Percentiles rank a stretch among this genome's conserved stretches.
Conservation (phyloP, 2,329 filamentous ascomycete species). For the Exophiala sp. region DNA sequence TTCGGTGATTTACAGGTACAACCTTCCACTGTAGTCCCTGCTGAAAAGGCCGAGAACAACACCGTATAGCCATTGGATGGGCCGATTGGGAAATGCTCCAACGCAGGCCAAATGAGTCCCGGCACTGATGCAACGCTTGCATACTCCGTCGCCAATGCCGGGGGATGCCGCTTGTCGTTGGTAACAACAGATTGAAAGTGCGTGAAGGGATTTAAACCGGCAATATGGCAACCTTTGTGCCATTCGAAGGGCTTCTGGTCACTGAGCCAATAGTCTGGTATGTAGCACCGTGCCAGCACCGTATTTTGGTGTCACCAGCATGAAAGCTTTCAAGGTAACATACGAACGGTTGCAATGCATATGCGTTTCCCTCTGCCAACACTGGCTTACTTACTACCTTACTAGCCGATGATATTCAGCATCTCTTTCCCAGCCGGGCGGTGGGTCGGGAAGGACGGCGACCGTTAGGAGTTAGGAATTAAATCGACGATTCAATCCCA, state of each 20-base stretch:
- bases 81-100: neutral
- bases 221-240: too few species aligned
- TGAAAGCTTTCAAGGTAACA: neutral
- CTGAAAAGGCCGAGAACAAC: neutral
- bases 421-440: neutral
- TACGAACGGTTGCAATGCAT: neutral
- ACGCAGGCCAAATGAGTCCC: neutral
- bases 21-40: neutral
- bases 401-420: neutral
- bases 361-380: neutral
- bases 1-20: constrained; percentile 23
- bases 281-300: neutral
- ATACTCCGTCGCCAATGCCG: neutral
- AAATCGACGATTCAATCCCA: too few species aligned
- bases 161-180: neutral
- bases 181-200: neutral
- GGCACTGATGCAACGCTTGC: neutral
- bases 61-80: neutral
- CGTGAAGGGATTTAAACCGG: too few species aligned
- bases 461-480: too few species aligned
- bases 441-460: neutral
- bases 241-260: too few species aligned
- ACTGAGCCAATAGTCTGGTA: neutral
- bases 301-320: neutral
- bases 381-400: neutral